Conservation (phyloP, 83 land plant species). For the Diphasiastrum complanatum region DNA sequence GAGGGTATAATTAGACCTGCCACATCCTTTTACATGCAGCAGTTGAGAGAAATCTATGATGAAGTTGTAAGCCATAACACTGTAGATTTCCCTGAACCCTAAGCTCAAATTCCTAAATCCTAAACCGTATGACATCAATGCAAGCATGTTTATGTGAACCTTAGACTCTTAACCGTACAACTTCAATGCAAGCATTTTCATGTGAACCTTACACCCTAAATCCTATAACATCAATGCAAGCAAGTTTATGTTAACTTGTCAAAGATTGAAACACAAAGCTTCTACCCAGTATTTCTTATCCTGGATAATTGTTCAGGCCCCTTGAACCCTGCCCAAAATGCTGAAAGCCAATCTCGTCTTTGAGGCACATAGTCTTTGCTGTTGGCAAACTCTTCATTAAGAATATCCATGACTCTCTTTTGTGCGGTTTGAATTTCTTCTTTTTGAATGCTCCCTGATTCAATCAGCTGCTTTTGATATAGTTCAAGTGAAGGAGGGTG, state of each 20-base stretch:
- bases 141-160: too few relatives aligned
- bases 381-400: conserved; percentile 80
- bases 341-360: conserved; percentile 90
- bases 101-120: too few relatives aligned
- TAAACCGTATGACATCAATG: too few relatives aligned
- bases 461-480: conserved; percentile 66
- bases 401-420: conserved; percentile 58
- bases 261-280: background rate
- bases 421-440: conserved; percentile 67
- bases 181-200: background rate
- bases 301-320: conserved; percentile 96
- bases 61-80: too few relatives aligned
- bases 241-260: too few relatives aligned
- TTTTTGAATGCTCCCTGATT: conserved; percentile 50
- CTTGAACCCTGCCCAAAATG: conserved; percentile 95
- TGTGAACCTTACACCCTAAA: background rate
- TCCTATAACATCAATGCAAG: too few relatives aligned
- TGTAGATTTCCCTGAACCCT: too few relatives aligned
- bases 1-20: background rate
- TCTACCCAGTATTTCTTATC: conserved; percentile 85
- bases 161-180: too few relatives aligned
- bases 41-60: background rate
- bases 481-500: conserved; percentile 83
- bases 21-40: too few relatives aligned
- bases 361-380: conserved; percentile 87